Base-by-base conservation (phyloP, 805 yeast genomes). In the Debaryomyces tyrocola region DNA sequence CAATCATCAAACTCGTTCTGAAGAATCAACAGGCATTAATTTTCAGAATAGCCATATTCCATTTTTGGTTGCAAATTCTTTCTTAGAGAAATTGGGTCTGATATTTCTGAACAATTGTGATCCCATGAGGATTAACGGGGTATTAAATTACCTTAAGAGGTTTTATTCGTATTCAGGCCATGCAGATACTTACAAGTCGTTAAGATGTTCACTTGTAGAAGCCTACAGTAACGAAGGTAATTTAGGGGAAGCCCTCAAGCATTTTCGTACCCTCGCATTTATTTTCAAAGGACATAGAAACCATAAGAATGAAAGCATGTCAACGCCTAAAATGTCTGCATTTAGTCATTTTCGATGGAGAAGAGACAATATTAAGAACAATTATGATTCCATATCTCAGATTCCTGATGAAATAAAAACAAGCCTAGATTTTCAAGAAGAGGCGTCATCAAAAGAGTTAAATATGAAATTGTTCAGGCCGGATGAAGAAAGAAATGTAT, bases 81-180 rank as follows among this genome's bases (percentile, higher is more conserved):
- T 56, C 1, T 40, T 73, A 3, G 63, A 60, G 37, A 48, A 49
- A 7, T 48, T 73, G 9, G 63, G 67, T 1, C 33, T 55, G 6
- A 62, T 70, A 6, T 71, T 68, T 44, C 54, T 55, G 12, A 60
- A 57, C 8, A 51, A 62, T 29, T 55, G 56, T 9, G 67, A 65
- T 43, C 50, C 57, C 1, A 46, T 48, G 7, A 55, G 65, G 33
- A 54, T 70, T 3, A 48, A 60, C 12, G 75, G 75, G 0, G 40
- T 71, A 15, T 40, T 61, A 1, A 53, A 48, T 12, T 73, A 73
- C 48, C 71, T 71, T 55, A 66, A 64, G 51, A 53, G 73, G 31
- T 72, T 62, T 47, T 73, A 67, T 53, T 70, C 75, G 1, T 60
- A 62, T 40, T 48, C 56, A 15, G 61, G 67, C 24, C 69, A 71